Base-by-base conservation (phyloP, 2,329 filamentous ascomycete genomes). In the Scedosporium apiospermum region DNA sequence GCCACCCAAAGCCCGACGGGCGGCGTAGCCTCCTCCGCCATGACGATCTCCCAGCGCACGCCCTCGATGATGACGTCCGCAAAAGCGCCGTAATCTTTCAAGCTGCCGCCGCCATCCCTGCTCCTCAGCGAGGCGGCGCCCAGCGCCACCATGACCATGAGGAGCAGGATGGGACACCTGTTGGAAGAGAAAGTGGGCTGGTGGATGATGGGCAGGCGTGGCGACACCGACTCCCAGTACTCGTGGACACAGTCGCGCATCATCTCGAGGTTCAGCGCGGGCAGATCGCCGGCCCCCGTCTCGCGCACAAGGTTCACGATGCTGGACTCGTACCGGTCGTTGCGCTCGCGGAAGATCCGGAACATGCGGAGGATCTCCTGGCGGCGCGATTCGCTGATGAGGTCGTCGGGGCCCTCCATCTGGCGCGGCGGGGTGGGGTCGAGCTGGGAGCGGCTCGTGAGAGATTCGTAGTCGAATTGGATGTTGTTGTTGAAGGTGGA, bases 1-100 rank as follows among this genome's bases (percentile, higher is more conserved):
- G 95, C 93, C 1, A 95, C 87, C 90, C 91, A 96, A 2, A 97
- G 76, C 67, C 90, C 90, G 0, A 91, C 91, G 0, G 92, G 91
- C 0, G 93, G 91, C 18, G 87, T 81, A 67, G 93, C 93, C 69
- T 96, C 90, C 9, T 87, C 85, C 64, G 91, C 86, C 68, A 88
- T 90, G 66, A 96, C 86, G 16, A 96, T 89, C 69, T 95, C 88
- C 83, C 90, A 95, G 59, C 93, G 83, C 10, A 92, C 83, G 26
- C 87, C 88, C 6, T 82, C 80, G 64, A 91, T 84, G 49, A 90
- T 88, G 6, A 89, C 78, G 61, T 82, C 79, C 1, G 79, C 78
- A 59, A 82, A 78, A 0, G 72, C 71, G n/a, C 77, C 75, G 64
- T 80, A 80, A 62, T 81, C 77, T 10, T 71, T 67, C 1, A 76